Base-by-base conservation (phyloP, 2,329 filamentous ascomycete genomes). In the Cladorrhinum sp. region DNA sequence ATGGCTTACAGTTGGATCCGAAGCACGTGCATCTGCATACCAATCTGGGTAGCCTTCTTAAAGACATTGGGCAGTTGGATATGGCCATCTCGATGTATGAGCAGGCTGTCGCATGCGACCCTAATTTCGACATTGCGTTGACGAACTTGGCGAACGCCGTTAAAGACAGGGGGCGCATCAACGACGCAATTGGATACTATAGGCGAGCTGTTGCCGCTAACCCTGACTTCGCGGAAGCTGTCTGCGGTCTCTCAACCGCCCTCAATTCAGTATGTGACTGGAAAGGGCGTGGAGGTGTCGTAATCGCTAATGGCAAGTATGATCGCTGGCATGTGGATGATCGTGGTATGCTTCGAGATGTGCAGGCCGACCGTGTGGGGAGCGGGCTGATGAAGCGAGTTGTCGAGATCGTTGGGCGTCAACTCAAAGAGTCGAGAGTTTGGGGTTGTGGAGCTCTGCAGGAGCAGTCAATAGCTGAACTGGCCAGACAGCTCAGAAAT, bases 81-180 rank as follows among this genome's bases (percentile, higher is more conserved):
- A 84, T 91, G 52, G 95, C 95, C 0, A 97, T 99, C 68, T 87
- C 89, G 65, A 98, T 99, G 93, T 99, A 99, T 71, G 92, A 98
- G 75, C 88, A 92, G 66, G 95, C 95, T 10, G 95, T 99, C 13
- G 83, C 85, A 2, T 98, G 93, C 71, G 95, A 99, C 73, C 86
- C 87, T n/a, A 91, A 87, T 23, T 99, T 99, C 70, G 95, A 99
- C 70, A 99, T 99, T 70, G 95, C 95, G 32, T 78, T 99, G 58
- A 96, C 95, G 3, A 99, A 99, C 70, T 81, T 99, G 22, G 95
- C 95, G 58, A 99, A 99, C 73, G 95, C 95, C 8, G 93, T 99
- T 66, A 99, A 99, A 74, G 95, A 99, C 73, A 92, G 96, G 67
- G 95, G 95, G 2, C 86, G 91, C 49, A 91, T 98, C 66, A 90